Evolutionary conservation across 2,329 filamentous ascomycete species (phyloP), one percentile per base, ranked within the genome.

Genomic region (Diaporthe sp.): DNA sequence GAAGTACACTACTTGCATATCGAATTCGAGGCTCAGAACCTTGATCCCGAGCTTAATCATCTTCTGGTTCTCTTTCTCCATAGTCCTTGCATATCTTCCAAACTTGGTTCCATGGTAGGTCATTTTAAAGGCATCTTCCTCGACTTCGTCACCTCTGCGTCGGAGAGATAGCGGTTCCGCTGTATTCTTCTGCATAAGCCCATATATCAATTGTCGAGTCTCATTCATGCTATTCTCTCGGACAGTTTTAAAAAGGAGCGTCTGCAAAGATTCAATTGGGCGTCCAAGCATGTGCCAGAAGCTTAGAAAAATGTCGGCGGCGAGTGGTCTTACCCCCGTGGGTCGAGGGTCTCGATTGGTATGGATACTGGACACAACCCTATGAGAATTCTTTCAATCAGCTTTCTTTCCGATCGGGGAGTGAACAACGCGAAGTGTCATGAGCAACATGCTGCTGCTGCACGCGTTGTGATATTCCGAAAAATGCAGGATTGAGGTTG

Each of bases 1-100:
- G 9, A 9, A 9, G 9, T 35, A 5, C 9, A 1, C 1, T 2
- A 1, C 6, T 5, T 30, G 27, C n/a, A n/a, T 17, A 22, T 0
- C 0, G 3, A 56, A 56, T 30, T 32, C 17, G 19, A 56, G 35
- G 19, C 4, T 1, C 9, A 4, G 4, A 7, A 56, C 30, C 3
- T 35, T 19, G 2, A 35, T 35, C 4, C 19, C 4, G 15, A 9
- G 10, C 6, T 8, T 7, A 17, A 8, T 56, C 30, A 56, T 56
- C 1, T 12, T n/a, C 30, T 12, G 15, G 2, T 12, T 32, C 53
- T 35, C 7, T 4, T 6, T 22, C 30, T 22, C 53, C 8, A 56
- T 56, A 12, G 30, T 56, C 9, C 9, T 13, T 2, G 8, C 30
- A 22, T 30, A 35, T 35, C 19, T 2, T 3, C 53, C 53, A 10